Base-by-base conservation (phyloP, 2,329 filamentous ascomycete genomes). In the Colletotrichum sp. region DNA sequence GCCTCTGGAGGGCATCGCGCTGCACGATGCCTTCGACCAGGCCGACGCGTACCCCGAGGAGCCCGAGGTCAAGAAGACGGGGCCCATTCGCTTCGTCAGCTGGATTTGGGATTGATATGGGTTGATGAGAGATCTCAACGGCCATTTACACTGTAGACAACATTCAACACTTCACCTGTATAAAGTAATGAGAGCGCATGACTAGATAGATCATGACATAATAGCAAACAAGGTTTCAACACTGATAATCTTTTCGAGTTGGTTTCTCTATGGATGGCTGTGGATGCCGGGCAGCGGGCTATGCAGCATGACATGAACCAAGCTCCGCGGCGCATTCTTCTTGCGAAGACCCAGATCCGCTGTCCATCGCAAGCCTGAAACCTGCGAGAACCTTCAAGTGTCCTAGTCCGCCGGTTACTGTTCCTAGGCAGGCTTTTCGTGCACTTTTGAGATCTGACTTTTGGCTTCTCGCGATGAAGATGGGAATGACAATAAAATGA, bases 21-120 rank as follows among this genome's bases (percentile, higher is more conserved):
- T 93, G 0, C 80, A 83, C 2, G 87, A 88, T 10, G 90, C 90
- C 0, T 85, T 93, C 4, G 84, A 87, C 21, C 88, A 90, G 78
- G 85, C 84, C 13, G 86, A 87, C 13, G 77, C 81, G 24, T 79
- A 81, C 58, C 78, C 80, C 4, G 82, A 85, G 4, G 82, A 84
- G 57, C 79, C 79, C 2, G 77, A 81, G 58, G 68, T 69, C 21
- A 82, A 81, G 77, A 70, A 76, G 26, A 79, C 78, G 24, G 80
- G 83, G 2, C 81, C 80, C 76, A 24, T 81, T n/a, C 80, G 81
- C 24, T 48, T 80, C 7, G 66, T 85, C 15, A 84, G 82, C 72
- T 85, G 84, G 83, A 79, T 86, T 36, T 86, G 84, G 84, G 82
- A 85, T 63, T 85, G 68, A 66, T 18, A 26, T 34, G 13, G 10